Evolutionary conservation across 2,329 filamentous ascomycete genomes (phyloP).

Genomic region (Tympanopsis confertula): DNA sequence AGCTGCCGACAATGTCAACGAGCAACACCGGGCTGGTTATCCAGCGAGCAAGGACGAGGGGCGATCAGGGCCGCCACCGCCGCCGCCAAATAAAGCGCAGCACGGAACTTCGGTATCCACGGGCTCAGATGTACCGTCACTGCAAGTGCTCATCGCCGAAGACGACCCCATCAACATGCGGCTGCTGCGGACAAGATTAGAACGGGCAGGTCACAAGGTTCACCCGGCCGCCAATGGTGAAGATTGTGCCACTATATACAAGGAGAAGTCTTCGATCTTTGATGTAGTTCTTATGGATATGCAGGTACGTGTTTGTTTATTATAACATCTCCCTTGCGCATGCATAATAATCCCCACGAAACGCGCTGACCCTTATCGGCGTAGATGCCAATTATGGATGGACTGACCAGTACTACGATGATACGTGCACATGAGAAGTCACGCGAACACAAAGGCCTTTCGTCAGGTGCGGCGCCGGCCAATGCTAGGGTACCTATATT

Average conservation of each 20-base stretch:
- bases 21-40: too few species aligned
- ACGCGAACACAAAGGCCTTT: conserved; percentile 33
- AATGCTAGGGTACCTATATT: conserved; percentile 68
- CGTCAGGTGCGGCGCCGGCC: conserved; percentile 38
- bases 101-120: conserved; percentile 1
- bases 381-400: conserved; percentile 87
- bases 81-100: conserved; percentile 2
- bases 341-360: conserved; percentile 3
- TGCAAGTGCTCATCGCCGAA: conserved; percentile 69
- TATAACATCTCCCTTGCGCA: not conserved
- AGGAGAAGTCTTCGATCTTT: conserved; percentile 48
- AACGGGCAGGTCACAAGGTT: conserved; percentile 64
- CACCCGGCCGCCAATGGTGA: conserved; percentile 70
- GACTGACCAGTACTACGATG: conserved; percentile 69
- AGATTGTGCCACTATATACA: conserved; percentile 65
- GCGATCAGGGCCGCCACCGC: too few species aligned
- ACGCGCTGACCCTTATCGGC: conserved; percentile 1
- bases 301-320: conserved; percentile 48
- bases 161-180: conserved; percentile 81
- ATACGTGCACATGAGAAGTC: conserved; percentile 64
- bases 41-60: too few species aligned
- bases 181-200: conserved; percentile 67
- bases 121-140: conserved; percentile 17
- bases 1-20: conserved; percentile 6
- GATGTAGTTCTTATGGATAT: conserved; percentile 87